These are phyloP conservation scores for Talaromyces sp. DNA, from an alignment of 2,329 filamentous ascomycete species.

Conservation along the genomic window DNA sequence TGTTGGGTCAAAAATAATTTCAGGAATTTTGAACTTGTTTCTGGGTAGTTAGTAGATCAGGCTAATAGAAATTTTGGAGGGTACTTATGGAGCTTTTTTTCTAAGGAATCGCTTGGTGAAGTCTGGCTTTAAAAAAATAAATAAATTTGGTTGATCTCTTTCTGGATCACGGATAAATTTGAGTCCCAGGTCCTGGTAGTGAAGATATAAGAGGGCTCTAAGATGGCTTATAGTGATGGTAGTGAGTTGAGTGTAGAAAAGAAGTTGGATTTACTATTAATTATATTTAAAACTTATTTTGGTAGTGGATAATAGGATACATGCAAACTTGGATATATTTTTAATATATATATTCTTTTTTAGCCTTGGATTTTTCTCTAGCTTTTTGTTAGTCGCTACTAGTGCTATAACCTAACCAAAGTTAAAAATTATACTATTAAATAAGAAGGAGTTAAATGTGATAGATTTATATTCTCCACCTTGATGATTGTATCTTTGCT, in stretches of 20 bases:
- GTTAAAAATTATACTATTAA: slow-evolving; percentile 14
- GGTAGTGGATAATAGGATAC: slow-evolving; percentile 26
- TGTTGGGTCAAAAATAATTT: slow-evolving; percentile 30
- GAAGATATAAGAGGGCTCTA: slow-evolving; percentile 18
- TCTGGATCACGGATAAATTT: slow-evolving; percentile 19
- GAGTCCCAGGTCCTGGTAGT: slow-evolving; percentile 18
- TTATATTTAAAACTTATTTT: slow-evolving; percentile 28
- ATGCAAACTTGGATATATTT: slow-evolving; percentile 28
- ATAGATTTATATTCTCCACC: slow-evolving; percentile 2
- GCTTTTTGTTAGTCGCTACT: slow-evolving; percentile 23
- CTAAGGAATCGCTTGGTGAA: slow-evolving; percentile 18
- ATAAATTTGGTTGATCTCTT: slow-evolving; percentile 12
- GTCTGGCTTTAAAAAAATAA: slow-evolving; percentile 17
- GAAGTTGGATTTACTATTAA: slow-evolving; percentile 23
- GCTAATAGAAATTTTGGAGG: not conserved
- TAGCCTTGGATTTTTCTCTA: slow-evolving; percentile 18
- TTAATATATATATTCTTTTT: slow-evolving; percentile 31
- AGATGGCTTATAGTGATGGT: slow-evolving; percentile 19
- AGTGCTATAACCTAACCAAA: slow-evolving; percentile 23
- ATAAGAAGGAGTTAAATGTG: not conserved
- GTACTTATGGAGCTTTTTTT: slow-evolving; percentile 13
- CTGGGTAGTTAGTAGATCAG: not conserved
- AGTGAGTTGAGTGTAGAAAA: slow-evolving; percentile 21
- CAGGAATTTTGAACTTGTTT: slow-evolving; percentile 17
- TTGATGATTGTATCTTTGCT: slow-evolving; percentile 5